These are phyloP conservation scores for Gymnopilus dilepis DNA, from an alignment of 768 basidiomycete species.

Conservation along the genomic window DNA sequence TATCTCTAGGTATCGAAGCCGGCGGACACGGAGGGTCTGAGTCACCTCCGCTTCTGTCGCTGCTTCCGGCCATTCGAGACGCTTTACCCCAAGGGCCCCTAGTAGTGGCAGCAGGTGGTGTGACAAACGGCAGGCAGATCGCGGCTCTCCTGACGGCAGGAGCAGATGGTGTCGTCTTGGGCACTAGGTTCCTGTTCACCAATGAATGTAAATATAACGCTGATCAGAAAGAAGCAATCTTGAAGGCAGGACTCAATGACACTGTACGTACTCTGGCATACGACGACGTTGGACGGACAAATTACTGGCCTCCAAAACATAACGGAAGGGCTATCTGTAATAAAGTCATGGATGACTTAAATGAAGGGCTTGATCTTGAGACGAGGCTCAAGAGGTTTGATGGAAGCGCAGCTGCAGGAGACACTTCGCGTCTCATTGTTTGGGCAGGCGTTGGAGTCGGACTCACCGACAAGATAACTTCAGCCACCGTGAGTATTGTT, in stretches of 20 bases:
- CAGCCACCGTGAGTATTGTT: constrained; percentile 28
- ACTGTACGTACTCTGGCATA: constrained; percentile 49
- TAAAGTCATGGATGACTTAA: constrained; percentile 27
- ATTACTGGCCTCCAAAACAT: constrained; percentile 47
- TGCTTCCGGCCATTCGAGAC: constrained; percentile 51
- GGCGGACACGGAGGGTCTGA: constrained; percentile 43
- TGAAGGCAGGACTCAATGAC: constrained; percentile 29
- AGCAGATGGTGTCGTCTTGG: constrained; percentile 57
- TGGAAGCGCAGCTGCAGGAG: constrained; percentile 35
- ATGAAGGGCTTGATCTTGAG: constrained; percentile 37
- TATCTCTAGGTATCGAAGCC: constrained; percentile 32
- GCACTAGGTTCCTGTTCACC: constrained; percentile 66
- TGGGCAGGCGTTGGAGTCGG: constrained; percentile 52
- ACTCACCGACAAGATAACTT: constrained; percentile 38
- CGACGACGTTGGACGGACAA: constrained; percentile 45
- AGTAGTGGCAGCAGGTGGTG: constrained; percentile 65
- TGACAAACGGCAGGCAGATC: constrained; percentile 55
- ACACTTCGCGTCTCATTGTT: constrained; percentile 37
- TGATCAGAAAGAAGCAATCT: constrained; percentile 29
- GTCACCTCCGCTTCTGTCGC: constrained; percentile 51
- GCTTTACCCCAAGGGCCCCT: constrained; percentile 43
- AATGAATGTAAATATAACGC: constrained; percentile 42
- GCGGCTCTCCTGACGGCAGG: constrained; percentile 57
- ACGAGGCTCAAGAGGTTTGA: constrained; percentile 33
- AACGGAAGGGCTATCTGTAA: constrained; percentile 53